A percentile compares a stretch with the other conserved stretches of the same genome.
phyloP scores from a whole-genome alignment of 371 early-diverging fungal species.

The Cladochytrium tenue region DNA sequence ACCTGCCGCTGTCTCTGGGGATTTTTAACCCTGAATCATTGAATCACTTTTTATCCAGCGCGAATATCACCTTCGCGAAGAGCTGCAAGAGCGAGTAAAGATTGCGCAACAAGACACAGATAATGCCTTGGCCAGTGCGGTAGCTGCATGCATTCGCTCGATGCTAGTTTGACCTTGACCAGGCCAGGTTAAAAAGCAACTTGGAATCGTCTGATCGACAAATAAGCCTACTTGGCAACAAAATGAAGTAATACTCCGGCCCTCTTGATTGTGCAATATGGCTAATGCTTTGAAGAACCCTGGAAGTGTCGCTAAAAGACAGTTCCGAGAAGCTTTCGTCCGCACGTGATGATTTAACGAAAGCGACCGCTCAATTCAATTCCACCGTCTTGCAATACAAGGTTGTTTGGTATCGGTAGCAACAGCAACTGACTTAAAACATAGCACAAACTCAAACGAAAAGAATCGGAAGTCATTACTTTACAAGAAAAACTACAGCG shows the following conservation, averaged over 20 bases:
- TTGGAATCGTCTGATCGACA: background rate
- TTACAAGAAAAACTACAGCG: constrained; percentile 24
- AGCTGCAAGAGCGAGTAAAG: background rate
- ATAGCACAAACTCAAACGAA: constrained; percentile 27
- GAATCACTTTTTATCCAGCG: background rate
- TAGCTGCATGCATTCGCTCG: background rate
- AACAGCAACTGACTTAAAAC: background rate
- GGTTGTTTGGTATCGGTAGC: background rate
- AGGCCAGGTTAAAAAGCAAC: background rate
- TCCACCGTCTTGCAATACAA: background rate
- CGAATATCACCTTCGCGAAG: background rate
- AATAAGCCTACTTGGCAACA: background rate
- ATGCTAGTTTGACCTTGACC: background rate
- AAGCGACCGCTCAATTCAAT: background rate
- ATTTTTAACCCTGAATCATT: too few species aligned
- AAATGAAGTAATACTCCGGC: background rate
- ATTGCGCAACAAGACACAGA: background rate
- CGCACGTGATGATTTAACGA: background rate
- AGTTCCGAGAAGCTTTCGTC: background rate
- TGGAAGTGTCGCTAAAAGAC: background rate
- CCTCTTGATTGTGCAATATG: background rate
- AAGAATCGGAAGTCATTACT: constrained; percentile 13
- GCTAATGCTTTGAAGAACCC: background rate
- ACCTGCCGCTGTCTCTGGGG: too few species aligned
- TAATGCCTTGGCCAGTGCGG: background rate